Evolutionary conservation across 106 monocot species (phyloP).

Genomic region (Narthecium ossifragum): DNA sequence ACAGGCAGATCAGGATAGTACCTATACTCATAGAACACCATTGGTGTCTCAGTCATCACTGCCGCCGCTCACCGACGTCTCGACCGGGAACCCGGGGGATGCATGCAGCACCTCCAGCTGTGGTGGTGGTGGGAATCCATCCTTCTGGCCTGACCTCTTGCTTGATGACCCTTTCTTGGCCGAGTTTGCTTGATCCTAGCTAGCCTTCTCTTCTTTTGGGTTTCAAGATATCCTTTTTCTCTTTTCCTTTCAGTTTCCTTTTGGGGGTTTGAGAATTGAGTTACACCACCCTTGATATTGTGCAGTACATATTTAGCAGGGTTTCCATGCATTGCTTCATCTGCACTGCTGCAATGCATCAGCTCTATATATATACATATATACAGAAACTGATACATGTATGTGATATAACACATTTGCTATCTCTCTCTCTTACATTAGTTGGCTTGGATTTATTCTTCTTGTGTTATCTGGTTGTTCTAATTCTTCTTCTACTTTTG

Average conservation of each 20-base stretch:
- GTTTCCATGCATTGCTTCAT: slow-evolving; percentile 1
- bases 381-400: background rate
- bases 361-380: background rate
- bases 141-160: slow-evolving; percentile 69
- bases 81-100: slow-evolving; percentile 13
- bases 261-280: background rate
- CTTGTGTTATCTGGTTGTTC: background rate
- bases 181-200: slow-evolving; percentile 43
- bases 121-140: slow-evolving; percentile 11
- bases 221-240: slow-evolving; percentile 1
- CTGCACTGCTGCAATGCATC: background rate
- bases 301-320: background rate
- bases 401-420: background rate
- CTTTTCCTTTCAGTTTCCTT: background rate
- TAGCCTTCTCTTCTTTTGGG: slow-evolving; percentile 5
- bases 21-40: background rate
- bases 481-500: background rate
- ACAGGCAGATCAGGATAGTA: slow-evolving; percentile 15
- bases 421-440: background rate
- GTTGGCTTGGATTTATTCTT: background rate
- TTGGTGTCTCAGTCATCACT: slow-evolving; percentile 10
- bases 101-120: slow-evolving; percentile 29
- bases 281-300: background rate
- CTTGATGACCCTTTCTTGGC: slow-evolving; percentile 53
- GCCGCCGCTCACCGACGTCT: slow-evolving; percentile 21